Percentiles rank a stretch among this genome's conserved stretches.
Conservation (phyloP, 495 filamentous ascomycete species). For the Penicillium bovifimosum region DNA sequence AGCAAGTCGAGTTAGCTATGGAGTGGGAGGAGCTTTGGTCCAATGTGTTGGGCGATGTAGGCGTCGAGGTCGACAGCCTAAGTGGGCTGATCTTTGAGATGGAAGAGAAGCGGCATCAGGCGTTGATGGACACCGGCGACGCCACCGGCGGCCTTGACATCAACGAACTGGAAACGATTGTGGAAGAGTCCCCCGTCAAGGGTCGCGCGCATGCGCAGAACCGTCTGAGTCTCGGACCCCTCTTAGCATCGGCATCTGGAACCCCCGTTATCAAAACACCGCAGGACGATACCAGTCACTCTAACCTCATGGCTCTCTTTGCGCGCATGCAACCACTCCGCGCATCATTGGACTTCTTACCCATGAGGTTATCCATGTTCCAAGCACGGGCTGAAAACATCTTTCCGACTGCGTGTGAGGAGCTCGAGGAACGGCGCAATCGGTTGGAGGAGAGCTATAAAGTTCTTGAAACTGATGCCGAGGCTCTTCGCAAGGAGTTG, state of each 20-base stretch:
- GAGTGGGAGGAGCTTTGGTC: constrained; percentile 99
- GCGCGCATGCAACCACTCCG: constrained; percentile 90
- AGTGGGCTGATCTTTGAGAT: constrained; percentile 86
- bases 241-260: constrained; percentile 51
- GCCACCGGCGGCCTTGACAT: constrained; percentile 67
- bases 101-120: constrained; percentile 85
- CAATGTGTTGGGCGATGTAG: constrained; percentile 87
- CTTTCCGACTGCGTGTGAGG: constrained; percentile 86
- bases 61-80: constrained; percentile 80
- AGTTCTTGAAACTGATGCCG: constrained; percentile 79
- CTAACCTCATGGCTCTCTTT: constrained; percentile 76
- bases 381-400: constrained; percentile 64
- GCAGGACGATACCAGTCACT: constrained; percentile 72
- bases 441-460: constrained; percentile 74
- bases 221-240: constrained; percentile 60
- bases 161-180: constrained; percentile 86
- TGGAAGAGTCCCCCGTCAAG: constrained; percentile 73
- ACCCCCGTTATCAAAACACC: constrained; percentile 53
- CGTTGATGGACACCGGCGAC: constrained; percentile 53
- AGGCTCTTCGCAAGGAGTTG: constrained; percentile 78
- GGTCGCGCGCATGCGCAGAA: constrained; percentile 46
- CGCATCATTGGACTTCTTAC: constrained; percentile 90
- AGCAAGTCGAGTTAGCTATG: constrained; percentile 92
- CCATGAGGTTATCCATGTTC: constrained; percentile 90
- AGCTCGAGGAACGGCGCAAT: constrained; percentile 66